Evolutionary conservation across 2,329 filamentous ascomycete genomes (phyloP).

Genomic region (Epichloe scottii): DNA sequence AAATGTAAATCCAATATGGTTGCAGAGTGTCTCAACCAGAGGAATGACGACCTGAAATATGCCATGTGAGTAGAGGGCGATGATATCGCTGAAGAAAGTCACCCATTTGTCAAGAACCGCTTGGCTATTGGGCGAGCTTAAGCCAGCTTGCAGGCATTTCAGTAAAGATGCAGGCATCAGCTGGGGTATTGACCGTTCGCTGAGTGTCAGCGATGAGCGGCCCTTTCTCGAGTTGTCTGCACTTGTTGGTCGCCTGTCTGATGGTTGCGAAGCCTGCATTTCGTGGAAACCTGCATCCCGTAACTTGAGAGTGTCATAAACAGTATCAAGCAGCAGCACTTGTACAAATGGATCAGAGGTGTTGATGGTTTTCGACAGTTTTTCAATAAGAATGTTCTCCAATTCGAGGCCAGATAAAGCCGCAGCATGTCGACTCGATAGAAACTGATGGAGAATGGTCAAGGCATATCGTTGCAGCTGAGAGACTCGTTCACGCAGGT

Average conservation of each 20-base stretch:
- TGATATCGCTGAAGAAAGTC: conserved; percentile 65
- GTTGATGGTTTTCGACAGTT: conserved; percentile 48
- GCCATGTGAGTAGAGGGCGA: conserved; percentile 71
- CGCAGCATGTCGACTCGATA: conserved; percentile 49
- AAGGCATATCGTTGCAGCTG: conserved; percentile 61
- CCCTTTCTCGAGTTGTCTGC: conserved; percentile 29
- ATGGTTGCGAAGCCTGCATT: conserved; percentile 29
- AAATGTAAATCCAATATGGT: conserved; percentile 63
- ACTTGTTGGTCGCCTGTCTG: conserved; percentile 33
- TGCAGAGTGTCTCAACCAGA: conserved; percentile 79
- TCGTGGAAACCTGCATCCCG: conserved; percentile 31
- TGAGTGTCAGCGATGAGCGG: conserved; percentile 24
- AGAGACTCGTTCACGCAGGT: conserved; percentile 34
- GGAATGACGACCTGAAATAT: conserved; percentile 88
- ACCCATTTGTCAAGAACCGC: conserved; percentile 86
- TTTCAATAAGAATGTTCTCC: conserved; percentile 57
- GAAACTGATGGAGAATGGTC: conserved; percentile 56
- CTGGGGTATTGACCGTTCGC: conserved; percentile 14
- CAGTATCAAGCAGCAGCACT: conserved; percentile 64
- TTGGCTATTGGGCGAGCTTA: conserved; percentile 62
- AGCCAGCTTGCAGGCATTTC: conserved; percentile 71
- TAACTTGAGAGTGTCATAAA: conserved; percentile 61
- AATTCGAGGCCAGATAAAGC: conserved; percentile 51
- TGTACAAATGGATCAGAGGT: conserved; percentile 60
- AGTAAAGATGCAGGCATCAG: conserved; percentile 59